Evolutionary conservation across 495 filamentous ascomycete species (phyloP).

Genomic region (Daldinia decipiens): DNA sequence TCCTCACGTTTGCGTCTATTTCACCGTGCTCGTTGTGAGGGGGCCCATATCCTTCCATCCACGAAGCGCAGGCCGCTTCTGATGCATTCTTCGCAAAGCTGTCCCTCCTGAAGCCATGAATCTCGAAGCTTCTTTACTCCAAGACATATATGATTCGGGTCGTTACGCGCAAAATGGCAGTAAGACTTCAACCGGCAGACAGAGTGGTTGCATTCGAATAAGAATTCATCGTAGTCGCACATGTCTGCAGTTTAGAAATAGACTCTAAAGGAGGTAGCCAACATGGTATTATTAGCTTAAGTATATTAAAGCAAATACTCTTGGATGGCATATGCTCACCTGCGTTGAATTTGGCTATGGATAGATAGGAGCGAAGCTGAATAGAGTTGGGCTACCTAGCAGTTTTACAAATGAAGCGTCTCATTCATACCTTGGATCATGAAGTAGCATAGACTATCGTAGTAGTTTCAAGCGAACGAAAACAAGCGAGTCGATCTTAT

Average conservation of each 20-base stretch:
- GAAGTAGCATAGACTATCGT: neutral
- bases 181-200: conserved; percentile 65
- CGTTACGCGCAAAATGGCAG: conserved; percentile 76
- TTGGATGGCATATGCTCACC: conserved; percentile 11
- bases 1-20: conserved; percentile 5
- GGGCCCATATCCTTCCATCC: conserved; percentile 38
- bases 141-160: conserved; percentile 70
- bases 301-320: too few species aligned
- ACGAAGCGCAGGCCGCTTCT: conserved; percentile 32
- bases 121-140: conserved; percentile 68
- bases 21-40: conserved; percentile 22
- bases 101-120: conserved; percentile 59
- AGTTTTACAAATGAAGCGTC: neutral
- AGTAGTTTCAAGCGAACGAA: neutral
- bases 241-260: conserved; percentile 50
- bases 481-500: neutral
- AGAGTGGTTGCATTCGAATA: conserved; percentile 68
- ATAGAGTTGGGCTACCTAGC: conserved; percentile 1
- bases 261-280: conserved; percentile 7
- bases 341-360: neutral
- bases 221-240: conserved; percentile 74
- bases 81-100: conserved; percentile 59
- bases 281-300: conserved; percentile 7
- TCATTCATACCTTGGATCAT: conserved; percentile 15
- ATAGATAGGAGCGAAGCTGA: conserved; percentile 4